Percentiles rank a stretch among this genome's conserved stretches.
phyloP scores from a whole-genome alignment of 495 filamentous ascomycete species.

The Zalerion maritima region DNA sequence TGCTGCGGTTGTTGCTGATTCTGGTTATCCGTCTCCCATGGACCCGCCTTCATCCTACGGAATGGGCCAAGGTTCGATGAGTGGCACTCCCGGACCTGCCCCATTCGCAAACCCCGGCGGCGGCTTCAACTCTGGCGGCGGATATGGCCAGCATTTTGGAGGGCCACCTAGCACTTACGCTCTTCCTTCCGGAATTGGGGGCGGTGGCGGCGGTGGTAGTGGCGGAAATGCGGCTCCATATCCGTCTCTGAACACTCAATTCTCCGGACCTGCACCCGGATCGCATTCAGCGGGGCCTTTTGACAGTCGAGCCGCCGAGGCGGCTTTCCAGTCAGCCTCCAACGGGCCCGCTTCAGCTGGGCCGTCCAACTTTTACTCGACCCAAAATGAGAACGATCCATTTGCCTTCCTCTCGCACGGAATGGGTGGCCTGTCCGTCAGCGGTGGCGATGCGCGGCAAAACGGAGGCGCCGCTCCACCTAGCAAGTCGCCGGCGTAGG shows the following conservation, averaged over 20 bases:
- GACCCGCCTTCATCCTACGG: conserved; percentile 69
- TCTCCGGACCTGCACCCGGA: conserved; percentile 50
- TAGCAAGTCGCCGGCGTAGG: conserved; percentile 50
- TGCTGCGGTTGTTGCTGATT: conserved; percentile 86
- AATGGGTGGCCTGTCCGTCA: conserved; percentile 66
- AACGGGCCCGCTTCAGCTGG: conserved; percentile 54
- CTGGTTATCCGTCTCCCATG: conserved; percentile 82
- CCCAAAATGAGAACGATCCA: conserved; percentile 54
- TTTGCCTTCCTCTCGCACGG: conserved; percentile 82
- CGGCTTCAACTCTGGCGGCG: conserved; percentile 55
- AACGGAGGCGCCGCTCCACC: conserved; percentile 51
- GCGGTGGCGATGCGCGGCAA: conserved; percentile 67
- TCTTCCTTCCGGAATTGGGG: conserved; percentile 77
- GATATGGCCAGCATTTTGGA: conserved; percentile 79
- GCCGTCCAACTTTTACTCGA: conserved; percentile 45
- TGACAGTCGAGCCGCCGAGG: conserved; percentile 83
- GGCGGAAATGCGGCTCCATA: conserved; percentile 67
- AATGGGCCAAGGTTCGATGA: conserved; percentile 65
- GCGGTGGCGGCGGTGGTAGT: too few relatives aligned
- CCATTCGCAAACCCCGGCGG: conserved; percentile 58
- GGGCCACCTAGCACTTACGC: conserved; percentile 82
- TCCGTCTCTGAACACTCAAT: conserved; percentile 67
- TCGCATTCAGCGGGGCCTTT: conserved; percentile 79
- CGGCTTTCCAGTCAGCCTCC: conserved; percentile 75
- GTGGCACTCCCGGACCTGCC: conserved; percentile 69